Conservation (phyloP, 2,329 filamentous ascomycete species). For the Diaporthe citri region DNA sequence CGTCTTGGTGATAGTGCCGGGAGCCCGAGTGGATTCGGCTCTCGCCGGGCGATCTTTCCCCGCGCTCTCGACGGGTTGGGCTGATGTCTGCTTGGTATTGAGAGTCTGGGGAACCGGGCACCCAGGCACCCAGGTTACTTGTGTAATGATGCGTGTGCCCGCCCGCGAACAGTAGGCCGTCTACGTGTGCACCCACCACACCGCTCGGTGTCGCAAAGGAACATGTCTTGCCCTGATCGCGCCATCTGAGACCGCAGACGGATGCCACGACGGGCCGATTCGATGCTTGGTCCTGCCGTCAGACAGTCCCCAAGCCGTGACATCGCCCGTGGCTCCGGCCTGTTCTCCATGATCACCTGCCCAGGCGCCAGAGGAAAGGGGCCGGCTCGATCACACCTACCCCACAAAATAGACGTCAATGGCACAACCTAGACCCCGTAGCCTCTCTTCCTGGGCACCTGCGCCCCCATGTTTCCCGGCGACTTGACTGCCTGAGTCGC, state of each 20-base stretch:
- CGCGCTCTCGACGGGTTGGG: conserved; percentile 5
- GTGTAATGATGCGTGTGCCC: background rate
- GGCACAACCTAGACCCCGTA: conserved; percentile 17
- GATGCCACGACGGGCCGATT: conserved; percentile 45
- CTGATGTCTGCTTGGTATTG: background rate
- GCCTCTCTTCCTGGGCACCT: background rate
- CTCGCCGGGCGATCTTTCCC: conserved; percentile 24
- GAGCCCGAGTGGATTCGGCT: conserved; percentile 15
- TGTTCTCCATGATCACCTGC: conserved; percentile 23
- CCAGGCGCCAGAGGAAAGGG: conserved; percentile 15
- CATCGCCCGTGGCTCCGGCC: conserved; percentile 9
- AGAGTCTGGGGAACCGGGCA: conserved; percentile 11
- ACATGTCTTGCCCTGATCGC: conserved; percentile 15
- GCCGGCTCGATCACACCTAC: conserved; percentile 31
- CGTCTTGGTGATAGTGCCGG: conserved; percentile 32
- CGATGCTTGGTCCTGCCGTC: conserved; percentile 31
- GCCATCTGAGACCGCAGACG: conserved; percentile 23
- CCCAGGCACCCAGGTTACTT: background rate
- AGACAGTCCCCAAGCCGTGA: conserved; percentile 15
- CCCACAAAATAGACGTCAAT: conserved; percentile 26
- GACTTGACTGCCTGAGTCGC: background rate
- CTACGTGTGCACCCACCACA: background rate
- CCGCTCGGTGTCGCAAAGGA: background rate
- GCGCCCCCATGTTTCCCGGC: background rate
- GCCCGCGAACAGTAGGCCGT: background rate